Conservation (phyloP, 2,329 filamentous ascomycete genomes). For the Sarocladiaceae sp. region DNA sequence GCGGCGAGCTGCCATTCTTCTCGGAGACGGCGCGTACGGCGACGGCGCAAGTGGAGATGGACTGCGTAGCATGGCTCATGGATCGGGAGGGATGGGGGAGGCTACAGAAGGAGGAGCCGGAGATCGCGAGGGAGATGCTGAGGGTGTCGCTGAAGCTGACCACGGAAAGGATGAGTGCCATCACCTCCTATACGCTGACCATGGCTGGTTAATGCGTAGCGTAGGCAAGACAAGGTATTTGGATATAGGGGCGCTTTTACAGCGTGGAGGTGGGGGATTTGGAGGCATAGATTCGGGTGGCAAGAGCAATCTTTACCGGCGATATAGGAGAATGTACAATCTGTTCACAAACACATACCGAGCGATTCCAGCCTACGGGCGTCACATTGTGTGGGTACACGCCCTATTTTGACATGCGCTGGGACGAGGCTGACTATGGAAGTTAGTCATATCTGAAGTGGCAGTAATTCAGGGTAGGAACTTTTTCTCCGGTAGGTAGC, state of each 20-base stretch:
- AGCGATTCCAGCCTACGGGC: too few relatives aligned
- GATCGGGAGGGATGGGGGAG: conserved; percentile 63
- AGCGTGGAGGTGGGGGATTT: conserved; percentile 4
- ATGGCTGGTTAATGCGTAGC: conserved; percentile 42
- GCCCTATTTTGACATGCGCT: too few relatives aligned
- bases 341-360: too few relatives aligned
- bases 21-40: conserved; percentile 82
- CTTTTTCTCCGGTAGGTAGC: too few relatives aligned
- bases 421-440: too few relatives aligned
- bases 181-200: conserved; percentile 50
- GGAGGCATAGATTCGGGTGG: not conserved
- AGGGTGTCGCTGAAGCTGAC: conserved; percentile 88
- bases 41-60: conserved; percentile 75
- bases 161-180: conserved; percentile 78
- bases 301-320: not conserved
- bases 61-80: conserved; percentile 79
- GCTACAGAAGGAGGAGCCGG: conserved; percentile 65
- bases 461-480: too few relatives aligned
- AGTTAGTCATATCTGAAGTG: too few relatives aligned
- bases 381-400: too few relatives aligned
- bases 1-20: conserved; percentile 94
- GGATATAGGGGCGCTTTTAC: too few relatives aligned
- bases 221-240: not conserved
- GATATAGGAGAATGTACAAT: not conserved
- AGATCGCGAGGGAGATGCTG: conserved; percentile 77